Evolutionary conservation across 2,329 filamentous ascomycete species (phyloP).

Genomic region (Verticillium albo-atrum): DNA sequence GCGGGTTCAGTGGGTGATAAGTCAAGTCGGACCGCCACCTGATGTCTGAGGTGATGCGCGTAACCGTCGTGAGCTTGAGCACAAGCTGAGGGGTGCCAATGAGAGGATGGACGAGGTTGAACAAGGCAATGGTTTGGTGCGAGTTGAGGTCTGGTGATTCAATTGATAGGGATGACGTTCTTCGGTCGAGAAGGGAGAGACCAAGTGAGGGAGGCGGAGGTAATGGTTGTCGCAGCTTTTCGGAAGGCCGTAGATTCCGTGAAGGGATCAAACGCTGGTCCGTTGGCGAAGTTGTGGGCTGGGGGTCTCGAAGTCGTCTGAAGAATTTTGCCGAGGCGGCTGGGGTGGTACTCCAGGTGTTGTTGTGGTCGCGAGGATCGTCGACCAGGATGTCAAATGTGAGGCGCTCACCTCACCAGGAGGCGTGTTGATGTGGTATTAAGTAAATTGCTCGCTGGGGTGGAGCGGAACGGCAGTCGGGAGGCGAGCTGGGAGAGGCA

Average conservation of each 20-base stretch:
- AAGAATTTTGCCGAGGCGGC: neutral
- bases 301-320: neutral
- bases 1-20: neutral
- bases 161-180: neutral
- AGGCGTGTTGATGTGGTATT: neutral
- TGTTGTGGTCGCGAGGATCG: neutral
- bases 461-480: neutral
- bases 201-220: neutral
- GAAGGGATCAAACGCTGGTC: neutral
- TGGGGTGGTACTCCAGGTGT: neutral
- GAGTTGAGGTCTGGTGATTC: neutral
- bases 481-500: neutral
- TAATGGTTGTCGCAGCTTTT: neutral
- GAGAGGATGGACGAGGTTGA: neutral
- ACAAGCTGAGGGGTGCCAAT: neutral
- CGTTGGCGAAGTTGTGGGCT: neutral
- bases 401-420: neutral
- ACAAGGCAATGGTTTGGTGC: neutral
- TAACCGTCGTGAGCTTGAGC: neutral
- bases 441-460: neutral
- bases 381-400: neutral
- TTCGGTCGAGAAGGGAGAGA: neutral
- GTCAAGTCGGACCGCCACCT: conserved; percentile 5
- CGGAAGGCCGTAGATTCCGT: neutral
- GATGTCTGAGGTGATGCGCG: conserved; percentile 8